These are phyloP conservation scores for Royoungia palumana DNA, from an alignment of 768 basidiomycete species.

Conservation along the genomic window DNA sequence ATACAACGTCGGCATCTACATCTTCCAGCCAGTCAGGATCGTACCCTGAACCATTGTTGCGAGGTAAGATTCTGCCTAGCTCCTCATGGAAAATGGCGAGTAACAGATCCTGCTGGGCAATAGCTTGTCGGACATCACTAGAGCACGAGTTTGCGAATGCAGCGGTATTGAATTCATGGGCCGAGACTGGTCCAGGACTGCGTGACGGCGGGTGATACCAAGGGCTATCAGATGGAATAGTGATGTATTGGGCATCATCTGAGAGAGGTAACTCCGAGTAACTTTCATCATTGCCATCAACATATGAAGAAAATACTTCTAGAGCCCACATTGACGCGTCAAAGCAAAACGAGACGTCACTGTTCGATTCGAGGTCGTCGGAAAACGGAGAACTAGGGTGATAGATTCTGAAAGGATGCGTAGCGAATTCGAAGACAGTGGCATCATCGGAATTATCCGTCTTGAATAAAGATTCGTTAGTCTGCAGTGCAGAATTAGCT, in stretches of 20 bases:
- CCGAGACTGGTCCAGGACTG: conserved; percentile 24
- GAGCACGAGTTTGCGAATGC: conserved; percentile 28
- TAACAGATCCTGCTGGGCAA: conserved; percentile 33
- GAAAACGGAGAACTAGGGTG: conserved; percentile 19
- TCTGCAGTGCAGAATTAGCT: conserved; percentile 11
- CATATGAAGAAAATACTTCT: conserved; percentile 12
- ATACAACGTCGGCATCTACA: conserved; percentile 27
- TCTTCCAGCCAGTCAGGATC: conserved; percentile 26
- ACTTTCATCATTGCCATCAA: conserved; percentile 22
- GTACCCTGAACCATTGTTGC: conserved; percentile 11
- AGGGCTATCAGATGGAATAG: conserved; percentile 37
- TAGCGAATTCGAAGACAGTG: conserved; percentile 13
- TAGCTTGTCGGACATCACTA: conserved; percentile 30
- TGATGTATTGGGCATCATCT: conserved; percentile 37
- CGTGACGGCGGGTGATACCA: conserved; percentile 36
- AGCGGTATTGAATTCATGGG: conserved; percentile 16
- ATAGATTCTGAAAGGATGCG: conserved; percentile 16
- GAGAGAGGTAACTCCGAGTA: conserved; percentile 17
- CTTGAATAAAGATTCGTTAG: conserved; percentile 7
- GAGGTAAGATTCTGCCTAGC: conserved; percentile 23
- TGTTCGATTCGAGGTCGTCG: conserved; percentile 22
- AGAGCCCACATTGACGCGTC: conserved; percentile 21
- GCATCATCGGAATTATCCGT: background rate
- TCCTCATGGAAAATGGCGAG: conserved; percentile 32
- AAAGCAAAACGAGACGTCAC: conserved; percentile 15